Conservation (phyloP, 352 stramenopile species). For the Pelagophyceae sp. region DNA sequence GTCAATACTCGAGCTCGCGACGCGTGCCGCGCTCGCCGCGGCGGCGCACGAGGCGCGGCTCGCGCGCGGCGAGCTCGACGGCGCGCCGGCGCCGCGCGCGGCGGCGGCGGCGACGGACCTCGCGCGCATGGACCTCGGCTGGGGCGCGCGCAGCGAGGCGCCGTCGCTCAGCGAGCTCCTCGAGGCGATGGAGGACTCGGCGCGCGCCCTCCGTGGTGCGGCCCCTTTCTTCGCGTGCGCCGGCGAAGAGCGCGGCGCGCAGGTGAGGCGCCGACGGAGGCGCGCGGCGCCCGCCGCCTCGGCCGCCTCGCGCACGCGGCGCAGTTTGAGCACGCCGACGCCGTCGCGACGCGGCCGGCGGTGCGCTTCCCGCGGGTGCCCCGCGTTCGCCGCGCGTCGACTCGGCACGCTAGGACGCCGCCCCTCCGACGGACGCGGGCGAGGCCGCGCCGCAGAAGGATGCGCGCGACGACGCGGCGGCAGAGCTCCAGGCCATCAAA, state of each 20-base stretch:
- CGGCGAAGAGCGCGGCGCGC: not conserved
- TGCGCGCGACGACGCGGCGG: not conserved
- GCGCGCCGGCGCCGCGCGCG: not conserved
- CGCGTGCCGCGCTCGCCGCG: not conserved
- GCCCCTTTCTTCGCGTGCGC: too few species aligned
- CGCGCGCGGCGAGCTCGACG: not conserved
- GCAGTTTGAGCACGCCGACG: not conserved
- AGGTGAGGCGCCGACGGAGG: not conserved
- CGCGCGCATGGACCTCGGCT: not conserved
- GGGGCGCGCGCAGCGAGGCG: not conserved
- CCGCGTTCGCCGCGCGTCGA: not conserved
- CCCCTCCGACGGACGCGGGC: not conserved
- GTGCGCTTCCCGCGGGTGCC: not conserved
- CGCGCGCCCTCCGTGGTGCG: too few species aligned
- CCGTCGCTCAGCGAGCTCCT: not conserved
- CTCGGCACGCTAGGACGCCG: not conserved
- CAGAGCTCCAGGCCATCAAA: not conserved
- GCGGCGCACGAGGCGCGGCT: not conserved
- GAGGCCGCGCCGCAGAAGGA: not conserved
- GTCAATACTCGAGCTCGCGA: slow-evolving; percentile 5
- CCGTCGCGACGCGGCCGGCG: too few species aligned
- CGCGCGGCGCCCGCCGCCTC: not conserved
- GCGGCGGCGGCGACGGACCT: not conserved
- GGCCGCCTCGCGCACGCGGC: slow-evolving; percentile 10
- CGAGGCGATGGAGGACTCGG: not conserved